Conservation (phyloP, 371 early-diverging fungal genomes). For the Phascolomyces articulosus region DNA sequence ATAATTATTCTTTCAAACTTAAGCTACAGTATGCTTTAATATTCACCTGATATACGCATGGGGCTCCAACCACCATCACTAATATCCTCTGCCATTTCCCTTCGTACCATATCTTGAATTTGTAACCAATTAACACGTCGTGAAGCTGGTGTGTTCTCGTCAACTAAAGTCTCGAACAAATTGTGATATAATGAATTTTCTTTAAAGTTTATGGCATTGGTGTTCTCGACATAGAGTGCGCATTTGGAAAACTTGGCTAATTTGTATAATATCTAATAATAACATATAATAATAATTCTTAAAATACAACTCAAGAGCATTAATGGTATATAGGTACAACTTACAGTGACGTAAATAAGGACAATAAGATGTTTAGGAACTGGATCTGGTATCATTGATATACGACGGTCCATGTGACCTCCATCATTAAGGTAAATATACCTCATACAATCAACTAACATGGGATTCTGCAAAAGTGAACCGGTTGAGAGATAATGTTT, state of each 20-base stretch:
- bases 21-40: not conserved
- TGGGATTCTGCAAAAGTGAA: not conserved
- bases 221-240: not conserved
- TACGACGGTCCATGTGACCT: not conserved
- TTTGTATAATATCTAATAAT: not conserved
- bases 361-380: not conserved
- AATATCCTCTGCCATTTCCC: not conserved
- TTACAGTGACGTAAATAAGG: not conserved
- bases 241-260: not conserved
- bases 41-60: not conserved
- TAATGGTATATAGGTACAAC: not conserved
- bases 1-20: not conserved
- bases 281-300: not conserved
- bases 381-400: not conserved
- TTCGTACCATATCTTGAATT: not conserved
- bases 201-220: not conserved
- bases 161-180: not conserved
- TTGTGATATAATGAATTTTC: no score
- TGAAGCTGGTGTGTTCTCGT: not conserved
- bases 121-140: not conserved
- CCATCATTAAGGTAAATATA: not conserved
- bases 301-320: not conserved
- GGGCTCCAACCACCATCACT: not conserved
- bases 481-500: not conserved
- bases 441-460: not conserved